These are phyloP conservation scores for Melastoma candidum DNA, from an alignment of 441 rosid species.

Conservation along the genomic window DNA sequence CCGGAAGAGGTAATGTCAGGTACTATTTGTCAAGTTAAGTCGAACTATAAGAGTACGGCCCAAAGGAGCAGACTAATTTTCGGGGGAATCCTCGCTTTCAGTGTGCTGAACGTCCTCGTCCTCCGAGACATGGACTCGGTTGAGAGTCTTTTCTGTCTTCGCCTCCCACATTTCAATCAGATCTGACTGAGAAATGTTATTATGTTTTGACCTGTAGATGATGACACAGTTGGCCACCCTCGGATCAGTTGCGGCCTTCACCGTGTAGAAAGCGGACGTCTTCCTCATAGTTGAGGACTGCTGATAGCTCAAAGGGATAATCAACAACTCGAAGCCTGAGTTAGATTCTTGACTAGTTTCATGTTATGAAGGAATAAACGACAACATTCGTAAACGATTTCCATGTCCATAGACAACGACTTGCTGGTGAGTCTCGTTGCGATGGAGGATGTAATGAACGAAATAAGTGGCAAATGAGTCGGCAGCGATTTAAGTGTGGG, in stretches of 20 bases:
- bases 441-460: slow-evolving; percentile 23
- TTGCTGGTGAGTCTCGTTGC: slow-evolving; percentile 11
- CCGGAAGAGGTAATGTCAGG: slow-evolving; percentile 37
- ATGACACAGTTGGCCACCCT: slow-evolving; percentile 21
- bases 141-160: slow-evolving; percentile 17
- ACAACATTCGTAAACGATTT: not conserved
- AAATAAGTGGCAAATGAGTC: slow-evolving; percentile 28
- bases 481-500: slow-evolving; percentile 22
- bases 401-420: slow-evolving; percentile 22
- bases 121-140: slow-evolving; percentile 18
- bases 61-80: no score
- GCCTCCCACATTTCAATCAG: slow-evolving; percentile 29
- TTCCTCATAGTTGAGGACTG: slow-evolving; percentile 25
- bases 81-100: slow-evolving; percentile 14
- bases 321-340: no score
- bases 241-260: slow-evolving; percentile 27
- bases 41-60: no score
- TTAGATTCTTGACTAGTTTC: no score
- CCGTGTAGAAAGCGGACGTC: slow-evolving; percentile 8
- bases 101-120: slow-evolving; percentile 20
- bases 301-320: slow-evolving; percentile 6
- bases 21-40: no score
- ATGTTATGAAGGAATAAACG: no score
- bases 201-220: slow-evolving; percentile 17
- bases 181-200: slow-evolving; percentile 22